Conservation (phyloP, 805 yeast genomes). For the Priceomyces haplophilus region DNA sequence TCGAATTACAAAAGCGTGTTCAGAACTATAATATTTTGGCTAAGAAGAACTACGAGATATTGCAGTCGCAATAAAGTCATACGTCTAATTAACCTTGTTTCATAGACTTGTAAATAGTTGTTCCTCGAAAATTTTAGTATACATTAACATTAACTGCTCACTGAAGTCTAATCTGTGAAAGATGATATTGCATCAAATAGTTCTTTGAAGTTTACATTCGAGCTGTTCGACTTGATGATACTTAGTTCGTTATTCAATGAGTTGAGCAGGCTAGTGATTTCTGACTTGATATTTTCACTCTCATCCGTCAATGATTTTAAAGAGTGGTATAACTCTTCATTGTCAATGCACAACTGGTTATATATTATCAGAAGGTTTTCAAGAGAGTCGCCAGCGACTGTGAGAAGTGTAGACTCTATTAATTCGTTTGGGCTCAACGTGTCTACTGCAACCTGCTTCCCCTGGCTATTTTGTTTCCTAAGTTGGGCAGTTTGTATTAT, state of each 20-base stretch:
- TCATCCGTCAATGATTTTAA: conserved; percentile 19
- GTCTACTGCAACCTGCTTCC: conserved; percentile 26
- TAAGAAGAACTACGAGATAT: conserved; percentile 28
- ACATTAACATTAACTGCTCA: neutral
- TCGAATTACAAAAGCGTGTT: conserved; percentile 40
- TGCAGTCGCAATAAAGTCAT: conserved; percentile 5
- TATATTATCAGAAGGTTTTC: conserved; percentile 32
- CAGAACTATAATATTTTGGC: conserved; percentile 38
- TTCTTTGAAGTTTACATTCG: conserved; percentile 21
- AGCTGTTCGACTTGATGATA: conserved; percentile 15
- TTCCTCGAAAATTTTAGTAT: conserved; percentile 1
- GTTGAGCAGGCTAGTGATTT: conserved; percentile 19
- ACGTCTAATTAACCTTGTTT: conserved; percentile 20
- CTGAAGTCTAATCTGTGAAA: neutral
- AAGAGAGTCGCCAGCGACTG: conserved; percentile 19
- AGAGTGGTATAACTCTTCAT: conserved; percentile 24
- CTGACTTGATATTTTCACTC: conserved; percentile 19
- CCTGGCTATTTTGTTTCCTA: conserved; percentile 17
- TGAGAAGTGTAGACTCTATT: conserved; percentile 27
- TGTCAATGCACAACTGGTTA: conserved; percentile 36
- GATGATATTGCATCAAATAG: conserved; percentile 17
- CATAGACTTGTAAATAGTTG: conserved; percentile 8
- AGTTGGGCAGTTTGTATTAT: conserved; percentile 40
- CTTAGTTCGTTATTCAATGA: conserved; percentile 20
- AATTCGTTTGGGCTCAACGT: conserved; percentile 29